These are phyloP conservation scores for Hyaloscypha finlandica DNA, from an alignment of 495 filamentous ascomycete species.

Conservation along the genomic window DNA sequence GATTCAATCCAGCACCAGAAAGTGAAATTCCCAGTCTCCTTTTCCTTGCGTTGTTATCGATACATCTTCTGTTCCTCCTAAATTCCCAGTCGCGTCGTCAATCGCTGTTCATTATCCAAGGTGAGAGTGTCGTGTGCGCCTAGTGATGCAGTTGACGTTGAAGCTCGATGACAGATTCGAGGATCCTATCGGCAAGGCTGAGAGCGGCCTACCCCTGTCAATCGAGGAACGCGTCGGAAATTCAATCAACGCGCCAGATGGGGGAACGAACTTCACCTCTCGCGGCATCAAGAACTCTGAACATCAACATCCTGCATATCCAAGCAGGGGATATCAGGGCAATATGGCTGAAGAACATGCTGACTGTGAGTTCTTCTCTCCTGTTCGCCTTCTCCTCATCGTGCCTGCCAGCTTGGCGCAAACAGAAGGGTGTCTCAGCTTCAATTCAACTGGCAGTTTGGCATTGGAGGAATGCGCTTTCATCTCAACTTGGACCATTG, in stretches of 20 bases:
- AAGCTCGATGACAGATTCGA: constrained; percentile 12
- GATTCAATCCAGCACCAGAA: constrained; percentile 2
- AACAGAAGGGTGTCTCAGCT: constrained; percentile 16
- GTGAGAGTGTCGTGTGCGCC: constrained; percentile 2
- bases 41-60: constrained; percentile 8
- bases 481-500: neutral
- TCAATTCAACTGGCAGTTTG: neutral
- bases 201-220: constrained; percentile 12
- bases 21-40: constrained; percentile 1
- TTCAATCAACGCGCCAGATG: constrained; percentile 21
- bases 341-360: constrained; percentile 30
- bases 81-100: neutral
- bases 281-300: neutral
- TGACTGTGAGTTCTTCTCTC: constrained; percentile 26
- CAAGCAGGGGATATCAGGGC: neutral
- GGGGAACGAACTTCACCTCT: neutral
- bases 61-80: constrained; percentile 5
- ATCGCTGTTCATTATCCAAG: neutral
- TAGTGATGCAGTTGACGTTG: neutral
- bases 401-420: constrained; percentile 17
- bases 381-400: neutral
- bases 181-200: constrained; percentile 18
- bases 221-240: constrained; percentile 18
- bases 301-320: constrained; percentile 6
- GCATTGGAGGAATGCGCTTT: neutral